phyloP scores from a whole-genome alignment of 495 filamentous ascomycete species.

The Aspergillus ostianus region DNA sequence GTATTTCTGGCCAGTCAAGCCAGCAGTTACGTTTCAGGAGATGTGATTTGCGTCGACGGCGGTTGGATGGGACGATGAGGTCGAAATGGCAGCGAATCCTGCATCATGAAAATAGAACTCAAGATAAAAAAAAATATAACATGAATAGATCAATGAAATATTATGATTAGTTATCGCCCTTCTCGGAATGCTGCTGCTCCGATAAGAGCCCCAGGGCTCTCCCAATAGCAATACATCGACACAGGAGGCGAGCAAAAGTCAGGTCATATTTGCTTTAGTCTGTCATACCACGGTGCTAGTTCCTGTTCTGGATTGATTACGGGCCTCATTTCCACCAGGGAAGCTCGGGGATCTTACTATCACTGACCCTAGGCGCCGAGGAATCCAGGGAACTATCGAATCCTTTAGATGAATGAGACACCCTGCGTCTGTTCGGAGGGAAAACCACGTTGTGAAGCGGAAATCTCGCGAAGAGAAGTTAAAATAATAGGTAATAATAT shows the following conservation, averaged over 20 bases:
- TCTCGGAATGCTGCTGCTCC: background rate
- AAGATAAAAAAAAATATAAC: background rate
- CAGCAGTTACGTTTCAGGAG: constrained; percentile 78
- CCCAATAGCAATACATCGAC: background rate
- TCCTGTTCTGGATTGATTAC: constrained; percentile 11
- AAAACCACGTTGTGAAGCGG: background rate
- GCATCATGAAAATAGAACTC: background rate
- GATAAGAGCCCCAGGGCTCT: background rate
- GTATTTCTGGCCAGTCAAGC: constrained; percentile 76
- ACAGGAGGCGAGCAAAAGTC: background rate
- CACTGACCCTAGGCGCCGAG: constrained; percentile 6
- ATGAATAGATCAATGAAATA: background rate
- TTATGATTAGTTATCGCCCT: background rate
- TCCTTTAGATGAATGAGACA: background rate
- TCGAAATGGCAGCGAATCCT: background rate
- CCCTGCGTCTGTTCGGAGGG: background rate
- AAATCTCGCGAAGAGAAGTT: background rate
- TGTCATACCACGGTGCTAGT: constrained; percentile 13
- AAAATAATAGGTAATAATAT: no score
- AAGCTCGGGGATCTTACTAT: background rate
- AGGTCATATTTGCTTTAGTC: constrained; percentile 10
- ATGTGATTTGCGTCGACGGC: constrained; percentile 80
- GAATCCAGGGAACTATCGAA: background rate
- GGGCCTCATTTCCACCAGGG: background rate
- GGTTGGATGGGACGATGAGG: constrained; percentile 90